Evolutionary conservation across 225 moss, liverwort and hornwort species (phyloP).

Genomic region (Antitrichia curtipendula): DNA sequence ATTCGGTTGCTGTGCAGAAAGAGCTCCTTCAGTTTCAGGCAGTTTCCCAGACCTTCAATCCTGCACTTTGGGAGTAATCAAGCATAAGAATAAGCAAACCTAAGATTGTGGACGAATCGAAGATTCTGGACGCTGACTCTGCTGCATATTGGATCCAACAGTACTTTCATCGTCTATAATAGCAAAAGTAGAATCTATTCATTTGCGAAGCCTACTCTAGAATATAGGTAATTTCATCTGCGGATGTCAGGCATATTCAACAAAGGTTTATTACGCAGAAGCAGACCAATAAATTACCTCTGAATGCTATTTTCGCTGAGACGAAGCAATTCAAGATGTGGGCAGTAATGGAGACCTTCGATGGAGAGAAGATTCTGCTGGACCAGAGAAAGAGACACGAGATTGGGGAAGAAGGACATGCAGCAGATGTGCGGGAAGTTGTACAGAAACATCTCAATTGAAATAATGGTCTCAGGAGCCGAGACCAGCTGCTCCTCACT

Average conservation of each 20-base stretch:
- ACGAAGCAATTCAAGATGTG: slow-evolving; percentile 79
- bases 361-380: slow-evolving; percentile 84
- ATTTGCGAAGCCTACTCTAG: not conserved
- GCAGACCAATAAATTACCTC: slow-evolving; percentile 35
- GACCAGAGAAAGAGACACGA: slow-evolving; percentile 80
- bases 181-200: not conserved
- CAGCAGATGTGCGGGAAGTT: slow-evolving; percentile 91
- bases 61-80: slow-evolving; percentile 26
- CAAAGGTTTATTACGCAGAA: not conserved
- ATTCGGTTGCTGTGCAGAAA: slow-evolving; percentile 79
- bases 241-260: not conserved
- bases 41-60: slow-evolving; percentile 91
- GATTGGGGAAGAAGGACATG: slow-evolving; percentile 98
- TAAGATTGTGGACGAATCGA: not conserved
- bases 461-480: slow-evolving; percentile 66
- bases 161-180: not conserved
- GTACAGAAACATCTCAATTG: slow-evolving; percentile 95
- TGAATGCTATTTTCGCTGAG: slow-evolving; percentile 89
- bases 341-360: slow-evolving; percentile 88
- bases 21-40: slow-evolving; percentile 79
- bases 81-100: not conserved
- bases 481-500: slow-evolving; percentile 72
- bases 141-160: not conserved
- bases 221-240: not conserved
- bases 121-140: not conserved